These are phyloP conservation scores for Lentinula aciculospora DNA, from an alignment of 768 basidiomycete species.

Conservation along the genomic window DNA sequence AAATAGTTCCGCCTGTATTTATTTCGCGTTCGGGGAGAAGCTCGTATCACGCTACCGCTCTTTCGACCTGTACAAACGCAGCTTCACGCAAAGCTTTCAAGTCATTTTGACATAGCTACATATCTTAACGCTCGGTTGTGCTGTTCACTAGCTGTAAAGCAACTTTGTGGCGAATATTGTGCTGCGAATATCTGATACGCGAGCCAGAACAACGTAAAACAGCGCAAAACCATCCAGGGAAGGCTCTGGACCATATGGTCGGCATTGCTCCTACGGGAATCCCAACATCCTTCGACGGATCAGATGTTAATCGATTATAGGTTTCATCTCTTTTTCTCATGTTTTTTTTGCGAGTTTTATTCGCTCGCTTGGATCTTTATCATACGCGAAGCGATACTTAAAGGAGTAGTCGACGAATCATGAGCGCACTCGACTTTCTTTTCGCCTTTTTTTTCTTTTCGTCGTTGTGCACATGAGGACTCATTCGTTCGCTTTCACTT, in stretches of 20 bases:
- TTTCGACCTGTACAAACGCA: neutral
- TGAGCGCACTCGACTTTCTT: slow-evolving; percentile 9
- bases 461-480: too few species aligned
- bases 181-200: too few species aligned
- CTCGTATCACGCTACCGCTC: neutral
- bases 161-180: too few species aligned
- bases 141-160: neutral
- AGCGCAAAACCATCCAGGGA: too few species aligned
- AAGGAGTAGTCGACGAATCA: neutral
- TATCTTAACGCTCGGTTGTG: neutral
- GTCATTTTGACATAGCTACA: neutral
- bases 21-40: neutral
- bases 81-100: neutral
- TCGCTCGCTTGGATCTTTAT: neutral
- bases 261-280: too few species aligned
- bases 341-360: too few species aligned
- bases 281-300: too few species aligned
- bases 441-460: slow-evolving; percentile 14
- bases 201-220: too few species aligned
- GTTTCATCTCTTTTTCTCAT: too few species aligned
- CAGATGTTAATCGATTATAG: too few species aligned
- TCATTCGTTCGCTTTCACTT: slow-evolving; percentile 32
- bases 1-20: neutral
- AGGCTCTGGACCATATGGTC: too few species aligned
- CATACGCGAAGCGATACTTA: neutral